phyloP scores from a whole-genome alignment of 768 basidiomycete genomes.

The Trametes cinnabarina region DNA sequence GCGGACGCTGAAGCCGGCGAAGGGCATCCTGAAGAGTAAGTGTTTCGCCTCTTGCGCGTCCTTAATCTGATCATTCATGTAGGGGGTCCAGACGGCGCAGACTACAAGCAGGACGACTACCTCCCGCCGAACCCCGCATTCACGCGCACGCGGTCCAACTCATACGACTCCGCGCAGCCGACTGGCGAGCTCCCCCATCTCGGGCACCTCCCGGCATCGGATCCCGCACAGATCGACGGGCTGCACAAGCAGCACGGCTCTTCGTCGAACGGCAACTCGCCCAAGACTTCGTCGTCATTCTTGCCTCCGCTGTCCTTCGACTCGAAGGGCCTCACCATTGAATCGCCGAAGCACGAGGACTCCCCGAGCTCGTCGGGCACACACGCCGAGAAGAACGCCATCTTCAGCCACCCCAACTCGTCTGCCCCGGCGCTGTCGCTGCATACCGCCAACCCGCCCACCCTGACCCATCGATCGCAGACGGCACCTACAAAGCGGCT shows the following conservation, averaged over 20 bases:
- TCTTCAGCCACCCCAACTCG: conserved; percentile 87
- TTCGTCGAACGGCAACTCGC: conserved; percentile 23
- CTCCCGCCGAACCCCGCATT: conserved; percentile 38
- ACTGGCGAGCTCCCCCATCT: conserved; percentile 68
- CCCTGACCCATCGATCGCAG: conserved; percentile 68
- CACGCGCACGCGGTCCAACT: conserved; percentile 74
- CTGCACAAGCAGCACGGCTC: conserved; percentile 71
- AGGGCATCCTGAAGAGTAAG: conserved; percentile 89
- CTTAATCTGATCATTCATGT: conserved; percentile 12
- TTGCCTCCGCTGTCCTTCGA: conserved; percentile 63
- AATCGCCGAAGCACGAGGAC: conserved; percentile 39
- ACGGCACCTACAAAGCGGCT: conserved; percentile 69
- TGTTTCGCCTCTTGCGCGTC: conserved; percentile 22
- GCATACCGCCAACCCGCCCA: conserved; percentile 41
- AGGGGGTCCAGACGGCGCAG: conserved; percentile 54
- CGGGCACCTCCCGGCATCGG: conserved; percentile 77
- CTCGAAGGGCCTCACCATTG: conserved; percentile 32
- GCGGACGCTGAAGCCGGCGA: conserved; percentile 60
- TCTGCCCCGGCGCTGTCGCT: conserved; percentile 85
- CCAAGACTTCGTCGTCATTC: conserved; percentile 28
- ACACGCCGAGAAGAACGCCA: conserved; percentile 41
- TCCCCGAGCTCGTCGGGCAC: conserved; percentile 34
- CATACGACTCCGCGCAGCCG: conserved; percentile 57
- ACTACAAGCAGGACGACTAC: conserved; percentile 64
- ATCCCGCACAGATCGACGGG: conserved; percentile 87